phyloP scores from a whole-genome alignment of 1,139 yeast species.

The Blastobotrys proliferans region DNA sequence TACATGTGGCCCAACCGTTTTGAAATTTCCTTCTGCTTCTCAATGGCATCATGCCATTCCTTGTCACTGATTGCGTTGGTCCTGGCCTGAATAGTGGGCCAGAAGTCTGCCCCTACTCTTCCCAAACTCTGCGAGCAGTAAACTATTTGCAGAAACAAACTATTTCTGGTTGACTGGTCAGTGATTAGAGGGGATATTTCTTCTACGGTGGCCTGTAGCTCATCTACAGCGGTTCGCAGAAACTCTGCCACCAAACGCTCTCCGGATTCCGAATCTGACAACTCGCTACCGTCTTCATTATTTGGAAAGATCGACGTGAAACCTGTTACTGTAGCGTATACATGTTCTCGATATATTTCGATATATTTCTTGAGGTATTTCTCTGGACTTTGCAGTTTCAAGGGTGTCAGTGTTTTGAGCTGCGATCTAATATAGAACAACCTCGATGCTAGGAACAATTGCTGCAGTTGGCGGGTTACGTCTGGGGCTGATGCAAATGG shows the following conservation, averaged over 20 bases:
- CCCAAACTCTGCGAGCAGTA: constrained; percentile 75
- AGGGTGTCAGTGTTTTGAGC: constrained; percentile 52
- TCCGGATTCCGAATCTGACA: constrained; percentile 18
- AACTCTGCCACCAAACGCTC: constrained; percentile 41
- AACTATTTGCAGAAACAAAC: constrained; percentile 65
- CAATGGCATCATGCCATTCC: constrained; percentile 39
- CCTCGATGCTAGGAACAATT: constrained; percentile 36
- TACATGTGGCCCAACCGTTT: constrained; percentile 22
- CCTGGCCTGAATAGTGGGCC: constrained; percentile 34
- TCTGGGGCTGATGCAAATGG: constrained; percentile 27
- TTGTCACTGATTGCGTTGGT: constrained; percentile 28
- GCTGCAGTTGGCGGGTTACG: constrained; percentile 28
- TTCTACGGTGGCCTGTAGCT: constrained; percentile 36
- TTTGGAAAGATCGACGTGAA: constrained; percentile 58
- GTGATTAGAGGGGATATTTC: constrained; percentile 39
- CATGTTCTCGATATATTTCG: constrained; percentile 79
- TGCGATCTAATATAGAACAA: constrained; percentile 37
- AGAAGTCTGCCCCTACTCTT: constrained; percentile 65
- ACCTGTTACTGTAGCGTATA: constrained; percentile 67
- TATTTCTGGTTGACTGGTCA: constrained; percentile 49
- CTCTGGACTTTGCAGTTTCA: constrained; percentile 48
- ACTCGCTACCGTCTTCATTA: constrained; percentile 5
- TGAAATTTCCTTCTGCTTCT: constrained; percentile 39
- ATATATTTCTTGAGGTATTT: constrained; percentile 72
- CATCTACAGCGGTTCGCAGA: constrained; percentile 37